Base-by-base conservation (phyloP, 345 rosid genomes). In the Viola odorata region DNA sequence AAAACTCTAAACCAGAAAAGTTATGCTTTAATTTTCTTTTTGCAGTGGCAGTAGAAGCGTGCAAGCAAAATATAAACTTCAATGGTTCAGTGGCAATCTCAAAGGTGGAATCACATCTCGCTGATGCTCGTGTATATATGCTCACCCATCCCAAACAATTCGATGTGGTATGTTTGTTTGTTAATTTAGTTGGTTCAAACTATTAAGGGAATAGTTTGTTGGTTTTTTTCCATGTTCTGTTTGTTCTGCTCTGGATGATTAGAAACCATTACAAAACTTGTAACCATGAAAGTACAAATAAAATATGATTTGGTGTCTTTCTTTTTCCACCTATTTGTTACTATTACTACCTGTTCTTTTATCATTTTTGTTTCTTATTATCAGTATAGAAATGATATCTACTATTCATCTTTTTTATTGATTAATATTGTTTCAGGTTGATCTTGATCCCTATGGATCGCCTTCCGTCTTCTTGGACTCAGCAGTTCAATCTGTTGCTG, bases 391-490 rank as follows among this genome's bases (percentile, higher is more conserved):
- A 45, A 23, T 36, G 6, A 2, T 48, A 15, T 52, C 37, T 41
- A 52, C 10, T 68, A 6, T 64, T 55, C 14, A 17, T 49, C 15
- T 14, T 57, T n/a, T 41, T 52, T 68, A 23, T 51, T 70, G 64
- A 40, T 57, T 47, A 16, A 45, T 49, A 50, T 44, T 72, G 40
- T 81, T 68, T 69, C 81, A 91, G 99, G 97, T 95, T 84, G 99
- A 95, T 84, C 96, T 91, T 52, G 99, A 95, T 79, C 99, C 99
- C 64, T 95, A 95, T 62, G 99, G 99, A 68, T 80, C 99, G 3
- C 99, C 99, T 23, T 88, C 99, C 10, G 68, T 91, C 13, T 95
- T 95, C 77, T 84, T 95, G 77, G 99, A 95, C 73, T 88, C 96
- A 50, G 97, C 99, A 44, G 85, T 95, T 65, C 99, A 95, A 58